Percentiles rank a stretch among this genome's conserved stretches.
phyloP scores from a whole-genome alignment of 2,329 filamentous ascomycete genomes.

The Pseudogymnoascus verrucosus region DNA sequence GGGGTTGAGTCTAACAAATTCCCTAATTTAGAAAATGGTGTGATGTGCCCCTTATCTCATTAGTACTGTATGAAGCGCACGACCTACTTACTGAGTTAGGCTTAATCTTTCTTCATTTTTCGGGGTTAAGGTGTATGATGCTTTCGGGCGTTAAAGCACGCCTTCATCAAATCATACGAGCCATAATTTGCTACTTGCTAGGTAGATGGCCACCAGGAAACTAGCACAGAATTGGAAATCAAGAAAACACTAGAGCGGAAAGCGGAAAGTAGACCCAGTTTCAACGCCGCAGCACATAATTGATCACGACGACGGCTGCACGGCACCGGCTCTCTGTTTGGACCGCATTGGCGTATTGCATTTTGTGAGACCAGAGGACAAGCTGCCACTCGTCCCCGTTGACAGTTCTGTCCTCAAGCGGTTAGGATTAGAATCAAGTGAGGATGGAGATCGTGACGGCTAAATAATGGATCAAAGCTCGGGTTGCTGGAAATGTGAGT shows the following conservation, averaged over 20 bases:
- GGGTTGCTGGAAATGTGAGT: slow-evolving; percentile 16
- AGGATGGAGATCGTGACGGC: slow-evolving; percentile 34
- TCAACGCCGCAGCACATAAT: neutral
- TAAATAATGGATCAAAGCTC: slow-evolving; percentile 34
- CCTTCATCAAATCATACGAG: neutral
- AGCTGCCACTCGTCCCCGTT: slow-evolving; percentile 19
- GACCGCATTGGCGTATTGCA: slow-evolving; percentile 37
- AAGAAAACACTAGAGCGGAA: neutral
- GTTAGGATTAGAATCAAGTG: slow-evolving; percentile 18
- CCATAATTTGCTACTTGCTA: neutral
- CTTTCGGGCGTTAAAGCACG: neutral
- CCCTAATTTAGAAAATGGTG: no score
- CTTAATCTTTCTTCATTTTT: neutral
- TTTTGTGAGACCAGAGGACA: slow-evolving; percentile 28
- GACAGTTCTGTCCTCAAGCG: slow-evolving; percentile 24
- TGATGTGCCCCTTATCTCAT: no score
- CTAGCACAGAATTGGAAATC: neutral
- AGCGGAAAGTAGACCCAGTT: neutral
- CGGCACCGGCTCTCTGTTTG: slow-evolving; percentile 20
- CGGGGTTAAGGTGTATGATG: neutral
- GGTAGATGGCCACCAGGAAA: neutral
- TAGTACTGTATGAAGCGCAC: no score
- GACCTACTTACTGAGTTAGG: no score
- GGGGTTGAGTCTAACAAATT: no score
- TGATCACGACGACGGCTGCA: neutral